Evolutionary conservation across 257 asterid species (phyloP).

Genomic region (Solanum virginianum): DNA sequence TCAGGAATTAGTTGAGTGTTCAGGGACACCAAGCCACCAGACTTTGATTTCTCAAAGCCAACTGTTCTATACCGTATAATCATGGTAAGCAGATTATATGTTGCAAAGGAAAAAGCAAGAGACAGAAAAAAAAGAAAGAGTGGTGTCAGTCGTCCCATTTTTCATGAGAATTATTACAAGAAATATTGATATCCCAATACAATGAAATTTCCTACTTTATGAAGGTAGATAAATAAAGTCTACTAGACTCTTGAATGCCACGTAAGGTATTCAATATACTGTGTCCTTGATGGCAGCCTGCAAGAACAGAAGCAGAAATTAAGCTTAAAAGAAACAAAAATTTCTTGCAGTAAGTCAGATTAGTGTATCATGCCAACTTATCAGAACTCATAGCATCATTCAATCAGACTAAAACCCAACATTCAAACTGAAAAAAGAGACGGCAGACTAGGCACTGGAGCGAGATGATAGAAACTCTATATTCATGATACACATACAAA

Average conservation of each 20-base stretch:
- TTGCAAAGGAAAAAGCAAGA: slow-evolving; percentile 18
- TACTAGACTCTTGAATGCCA: background rate
- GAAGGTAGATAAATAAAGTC: background rate
- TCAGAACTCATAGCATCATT: background rate
- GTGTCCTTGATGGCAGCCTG: background rate
- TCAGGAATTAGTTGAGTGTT: slow-evolving; percentile 8
- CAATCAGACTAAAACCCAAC: background rate
- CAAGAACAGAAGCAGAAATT: background rate
- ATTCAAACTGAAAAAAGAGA: too few relatives aligned
- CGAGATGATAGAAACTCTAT: background rate
- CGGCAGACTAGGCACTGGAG: background rate
- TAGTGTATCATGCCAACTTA: background rate
- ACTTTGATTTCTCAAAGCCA: background rate
- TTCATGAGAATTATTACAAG: background rate
- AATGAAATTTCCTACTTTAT: background rate
- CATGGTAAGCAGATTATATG: slow-evolving; percentile 24
- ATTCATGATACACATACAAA: background rate
- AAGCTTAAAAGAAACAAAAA: background rate
- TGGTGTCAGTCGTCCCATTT: slow-evolving; percentile 20
- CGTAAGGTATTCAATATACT: background rate
- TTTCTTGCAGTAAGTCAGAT: background rate
- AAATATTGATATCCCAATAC: background rate
- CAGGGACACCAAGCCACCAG: background rate
- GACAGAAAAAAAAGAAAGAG: slow-evolving; percentile 19
- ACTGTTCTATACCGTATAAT: slow-evolving; percentile 2